Evolutionary conservation across 2,329 filamentous ascomycete genomes (phyloP), one percentile per base, ranked within the genome.

Genomic region (Pseudophaeomoniella oleicola): DNA sequence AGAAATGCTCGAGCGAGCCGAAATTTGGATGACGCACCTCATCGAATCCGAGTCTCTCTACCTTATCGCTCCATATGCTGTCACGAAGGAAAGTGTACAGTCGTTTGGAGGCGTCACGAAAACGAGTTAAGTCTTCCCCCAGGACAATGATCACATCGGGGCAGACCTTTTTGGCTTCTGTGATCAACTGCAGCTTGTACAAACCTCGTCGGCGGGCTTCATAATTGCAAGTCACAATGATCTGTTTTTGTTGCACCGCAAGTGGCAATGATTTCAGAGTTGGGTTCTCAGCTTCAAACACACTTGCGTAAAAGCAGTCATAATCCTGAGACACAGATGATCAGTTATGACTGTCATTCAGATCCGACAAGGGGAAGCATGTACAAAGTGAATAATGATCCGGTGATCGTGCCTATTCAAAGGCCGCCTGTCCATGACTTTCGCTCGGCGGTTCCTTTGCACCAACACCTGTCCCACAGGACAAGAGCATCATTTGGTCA

Each of bases 211-310:
- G 64, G 22, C 88, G 76, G 15, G 88, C 88, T 53, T 82, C 83
- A 57, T 96, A 96, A 60, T 96, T 96, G 69, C 84, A 92, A 3
- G 86, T 93, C 15, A 87, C 84, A 30, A 90, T 69, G 38, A 94
- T 94, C 54, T 86, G 83, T 59, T 94, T 94, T 59, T 94, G 87
- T 57, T 87, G 82, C 40, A 94, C 76, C 22, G 85, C 87, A 19
- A 96, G 64, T 4, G 86, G 84, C 13, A 81, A 60, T 1, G 69
- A 66, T 51, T 75, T 84, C 39, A 94, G 64, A 2, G 69, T 63
- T 1, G 86, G 84, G 45, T 81, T 76, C 52, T 81, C 79, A 44
- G 79, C 78, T 59, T 94, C 86, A 46, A 90, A 79, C 5, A 90
- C 86, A 35, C 85, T 84, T 15, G 87, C 87, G 56, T 96, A 96